phyloP scores from a whole-genome alignment of 805 yeast genomes.

The Suhomyces xylopsoci region DNA sequence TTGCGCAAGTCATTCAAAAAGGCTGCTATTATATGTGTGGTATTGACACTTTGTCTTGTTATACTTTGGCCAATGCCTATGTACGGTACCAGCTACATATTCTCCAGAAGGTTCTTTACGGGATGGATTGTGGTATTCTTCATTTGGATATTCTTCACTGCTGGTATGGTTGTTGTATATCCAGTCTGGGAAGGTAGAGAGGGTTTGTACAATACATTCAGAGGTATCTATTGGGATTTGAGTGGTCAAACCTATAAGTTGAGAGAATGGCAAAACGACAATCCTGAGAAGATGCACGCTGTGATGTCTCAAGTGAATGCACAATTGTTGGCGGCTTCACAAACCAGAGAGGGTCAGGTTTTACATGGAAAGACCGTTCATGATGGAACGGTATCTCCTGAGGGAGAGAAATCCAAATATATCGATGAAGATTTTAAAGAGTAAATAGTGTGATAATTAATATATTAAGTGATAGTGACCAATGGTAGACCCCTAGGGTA shows the following conservation, averaged over 20 bases:
- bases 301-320: slow-evolving; percentile 61
- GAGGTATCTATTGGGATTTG: slow-evolving; percentile 85
- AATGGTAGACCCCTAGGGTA: not conserved
- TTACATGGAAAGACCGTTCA: slow-evolving; percentile 24
- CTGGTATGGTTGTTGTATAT: slow-evolving; percentile 58
- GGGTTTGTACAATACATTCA: slow-evolving; percentile 57
- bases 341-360: slow-evolving; percentile 12
- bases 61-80: slow-evolving; percentile 93
- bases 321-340: slow-evolving; percentile 20
- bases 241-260: slow-evolving; percentile 74
- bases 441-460: slow-evolving; percentile 1
- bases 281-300: slow-evolving; percentile 74
- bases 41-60: slow-evolving; percentile 60
- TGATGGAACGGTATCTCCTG: slow-evolving; percentile 13
- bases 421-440: slow-evolving; percentile 18
- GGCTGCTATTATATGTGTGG: slow-evolving; percentile 59
- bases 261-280: slow-evolving; percentile 67
- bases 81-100: slow-evolving; percentile 78
- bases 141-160: slow-evolving; percentile 74
- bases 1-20: slow-evolving; percentile 56
- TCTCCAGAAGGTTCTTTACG: slow-evolving; percentile 73
- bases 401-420: slow-evolving; percentile 4
- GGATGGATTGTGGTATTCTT: slow-evolving; percentile 86
- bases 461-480: not conserved
- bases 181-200: slow-evolving; percentile 75